phyloP scores from a whole-genome alignment of 2,329 filamentous ascomycete genomes.

The Hansfordia pulvinata region DNA sequence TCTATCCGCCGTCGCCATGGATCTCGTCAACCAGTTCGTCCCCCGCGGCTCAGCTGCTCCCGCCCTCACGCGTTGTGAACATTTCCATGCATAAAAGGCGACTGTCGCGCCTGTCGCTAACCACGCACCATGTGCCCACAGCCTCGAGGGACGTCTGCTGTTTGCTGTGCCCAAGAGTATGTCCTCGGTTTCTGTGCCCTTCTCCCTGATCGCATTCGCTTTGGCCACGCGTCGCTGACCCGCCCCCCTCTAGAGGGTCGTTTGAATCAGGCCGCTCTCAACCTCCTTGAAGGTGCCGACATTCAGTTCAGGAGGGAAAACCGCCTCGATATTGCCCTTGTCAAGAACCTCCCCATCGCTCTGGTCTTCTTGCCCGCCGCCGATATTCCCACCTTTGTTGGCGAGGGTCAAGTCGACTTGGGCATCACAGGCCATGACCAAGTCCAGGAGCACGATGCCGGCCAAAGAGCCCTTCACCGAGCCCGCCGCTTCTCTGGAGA shows the following conservation, averaged over 20 bases:
- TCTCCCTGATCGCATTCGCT: conserved; percentile 10
- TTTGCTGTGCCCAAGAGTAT: conserved; percentile 98
- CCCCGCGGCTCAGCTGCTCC: conserved; percentile 5
- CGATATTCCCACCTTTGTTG: conserved; percentile 95
- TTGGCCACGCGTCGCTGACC: conserved; percentile 5
- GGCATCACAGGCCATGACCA: conserved; percentile 93
- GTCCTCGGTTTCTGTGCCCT: too few species aligned
- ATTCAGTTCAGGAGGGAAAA: conserved; percentile 94
- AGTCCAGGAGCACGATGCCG: conserved; percentile 77
- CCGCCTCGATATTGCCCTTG: conserved; percentile 90
- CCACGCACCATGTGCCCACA: conserved; percentile 23
- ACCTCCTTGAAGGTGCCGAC: conserved; percentile 85
- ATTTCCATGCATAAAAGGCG: conserved; percentile 9
- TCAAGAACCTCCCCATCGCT: conserved; percentile 91
- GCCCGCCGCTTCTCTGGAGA: conserved; percentile 32
- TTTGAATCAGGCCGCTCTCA: conserved; percentile 74
- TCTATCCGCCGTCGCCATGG: too few species aligned
- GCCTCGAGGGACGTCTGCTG: conserved; percentile 81
- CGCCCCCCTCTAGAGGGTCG: conserved; percentile 76
- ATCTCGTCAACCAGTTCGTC: conserved; percentile 40
- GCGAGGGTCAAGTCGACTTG: conserved; percentile 83
- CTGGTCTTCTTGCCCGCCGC: conserved; percentile 94
- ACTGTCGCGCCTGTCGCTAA: too few species aligned
- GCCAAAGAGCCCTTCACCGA: conserved; percentile 33
- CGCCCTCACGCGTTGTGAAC: conserved; percentile 1